Conservation (phyloP, 202 grass and related monocot species). For the Eragrostis tef region DNA sequence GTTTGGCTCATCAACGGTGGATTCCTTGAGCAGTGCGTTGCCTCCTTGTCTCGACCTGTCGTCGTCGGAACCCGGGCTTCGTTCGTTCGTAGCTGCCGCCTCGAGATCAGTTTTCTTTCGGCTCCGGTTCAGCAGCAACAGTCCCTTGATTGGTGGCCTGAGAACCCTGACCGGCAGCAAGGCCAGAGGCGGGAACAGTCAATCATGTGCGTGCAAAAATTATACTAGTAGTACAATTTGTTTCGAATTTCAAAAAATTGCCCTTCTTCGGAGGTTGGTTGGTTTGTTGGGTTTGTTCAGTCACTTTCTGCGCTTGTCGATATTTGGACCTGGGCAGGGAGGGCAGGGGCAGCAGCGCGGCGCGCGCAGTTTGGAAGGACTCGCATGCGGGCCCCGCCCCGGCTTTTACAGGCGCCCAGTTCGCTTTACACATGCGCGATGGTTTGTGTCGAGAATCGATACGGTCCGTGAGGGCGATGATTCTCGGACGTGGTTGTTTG, state of each 20-base stretch:
- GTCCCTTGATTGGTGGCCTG: conserved; percentile 17
- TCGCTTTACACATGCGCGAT: neutral
- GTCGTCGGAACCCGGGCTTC: conserved; percentile 29
- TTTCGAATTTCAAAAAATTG: neutral
- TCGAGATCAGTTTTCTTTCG: neutral
- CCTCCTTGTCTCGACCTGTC: neutral
- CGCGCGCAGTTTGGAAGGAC: conserved; percentile 9
- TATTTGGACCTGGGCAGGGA: neutral
- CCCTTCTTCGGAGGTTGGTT: neutral
- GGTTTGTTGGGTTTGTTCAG: neutral
- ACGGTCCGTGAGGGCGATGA: neutral
- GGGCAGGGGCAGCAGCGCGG: neutral
- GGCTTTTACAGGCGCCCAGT: conserved; percentile 7
- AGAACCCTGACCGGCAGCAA: neutral
- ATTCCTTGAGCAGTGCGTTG: conserved; percentile 40
- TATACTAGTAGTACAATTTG: no score
- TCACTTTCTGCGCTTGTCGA: neutral
- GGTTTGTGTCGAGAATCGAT: neutral
- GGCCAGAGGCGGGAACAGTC: neutral
- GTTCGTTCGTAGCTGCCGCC: neutral
- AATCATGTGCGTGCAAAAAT: neutral
- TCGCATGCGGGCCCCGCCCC: neutral
- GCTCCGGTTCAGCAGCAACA: neutral
- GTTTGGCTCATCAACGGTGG: no score
- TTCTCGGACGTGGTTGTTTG: neutral